Conservation (phyloP, 225 moss, liverwort and hornwort genomes). For the Pseudisothecium myosuroides region DNA sequence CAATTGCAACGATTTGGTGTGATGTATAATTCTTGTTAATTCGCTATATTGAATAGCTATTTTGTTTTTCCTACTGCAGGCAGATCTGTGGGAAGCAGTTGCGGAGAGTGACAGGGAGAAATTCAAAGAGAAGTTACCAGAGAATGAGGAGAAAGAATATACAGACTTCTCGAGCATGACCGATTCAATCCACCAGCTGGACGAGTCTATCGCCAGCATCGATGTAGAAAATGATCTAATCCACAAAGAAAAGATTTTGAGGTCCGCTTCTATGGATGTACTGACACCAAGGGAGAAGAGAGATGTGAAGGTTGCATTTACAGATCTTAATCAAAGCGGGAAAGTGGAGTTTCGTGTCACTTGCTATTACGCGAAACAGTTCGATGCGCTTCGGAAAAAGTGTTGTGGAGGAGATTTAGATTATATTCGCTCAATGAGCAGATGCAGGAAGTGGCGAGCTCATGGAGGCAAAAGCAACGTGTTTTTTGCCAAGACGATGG, state of each 20-base stretch:
- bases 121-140: conserved; percentile 37
- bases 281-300: conserved; percentile 13
- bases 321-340: conserved; percentile 39
- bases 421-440: conserved; percentile 80
- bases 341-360: conserved; percentile 77
- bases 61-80: conserved; percentile 5
- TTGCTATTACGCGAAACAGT: conserved; percentile 84
- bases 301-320: conserved; percentile 52
- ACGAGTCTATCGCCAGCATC: conserved; percentile 17
- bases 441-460: conserved; percentile 94
- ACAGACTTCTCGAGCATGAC: conserved; percentile 12
- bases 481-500: conserved; percentile 89
- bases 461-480: conserved; percentile 98
- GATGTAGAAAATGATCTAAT: conserved; percentile 26
- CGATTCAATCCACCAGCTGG: conserved; percentile 20
- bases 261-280: conserved; percentile 24
- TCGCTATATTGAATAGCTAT: background rate
- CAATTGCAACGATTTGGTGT: background rate
- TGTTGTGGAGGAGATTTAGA: conserved; percentile 70
- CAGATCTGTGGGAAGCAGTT: conserved; percentile 33
- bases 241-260: conserved; percentile 9
- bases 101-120: conserved; percentile 55
- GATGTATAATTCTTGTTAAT: background rate
- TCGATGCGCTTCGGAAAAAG: conserved; percentile 77
- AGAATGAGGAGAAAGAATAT: conserved; percentile 27